phyloP scores from a whole-genome alignment of 345 rosid genomes.

The Brassica carinata region DNA sequence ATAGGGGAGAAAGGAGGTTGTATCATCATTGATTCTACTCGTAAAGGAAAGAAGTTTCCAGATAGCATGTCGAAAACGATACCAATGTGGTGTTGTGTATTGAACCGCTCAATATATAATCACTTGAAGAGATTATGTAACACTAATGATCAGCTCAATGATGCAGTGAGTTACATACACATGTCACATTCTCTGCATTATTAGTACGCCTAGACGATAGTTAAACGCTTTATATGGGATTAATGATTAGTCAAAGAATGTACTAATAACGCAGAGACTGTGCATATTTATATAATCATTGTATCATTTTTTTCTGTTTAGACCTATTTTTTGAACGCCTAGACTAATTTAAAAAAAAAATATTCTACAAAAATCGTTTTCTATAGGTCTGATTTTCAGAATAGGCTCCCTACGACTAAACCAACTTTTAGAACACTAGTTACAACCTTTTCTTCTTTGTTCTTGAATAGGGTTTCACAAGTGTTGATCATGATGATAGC shows the following conservation, averaged over 20 bases:
- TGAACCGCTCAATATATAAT: slow-evolving; percentile 65
- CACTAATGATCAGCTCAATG: slow-evolving; percentile 19
- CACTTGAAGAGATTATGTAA: slow-evolving; percentile 40
- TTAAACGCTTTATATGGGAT: background rate
- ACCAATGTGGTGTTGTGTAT: slow-evolving; percentile 87
- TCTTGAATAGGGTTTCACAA: slow-evolving; percentile 37
- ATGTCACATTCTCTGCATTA: slow-evolving; percentile 3
- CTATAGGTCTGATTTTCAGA: no score
- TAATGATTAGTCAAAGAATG: background rate
- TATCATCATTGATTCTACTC: slow-evolving; percentile 78
- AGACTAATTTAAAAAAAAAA: no score
- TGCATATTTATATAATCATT: no score
- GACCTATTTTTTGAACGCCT: background rate
- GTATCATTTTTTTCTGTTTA: no score
- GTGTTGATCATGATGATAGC: slow-evolving; percentile 21
- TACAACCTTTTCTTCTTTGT: slow-evolving; percentile 3
- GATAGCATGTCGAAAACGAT: slow-evolving; percentile 98
- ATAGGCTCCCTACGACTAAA: no score
- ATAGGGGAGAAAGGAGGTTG: slow-evolving; percentile 95
- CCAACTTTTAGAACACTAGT: background rate
- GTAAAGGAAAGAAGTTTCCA: slow-evolving; percentile 90
- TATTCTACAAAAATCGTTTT: no score
- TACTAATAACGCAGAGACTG: no score
- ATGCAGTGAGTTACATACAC: slow-evolving; percentile 48
- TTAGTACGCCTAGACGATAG: background rate